phyloP scores from a whole-genome alignment of 345 rosid species.

The Barbarea vulgaris region DNA sequence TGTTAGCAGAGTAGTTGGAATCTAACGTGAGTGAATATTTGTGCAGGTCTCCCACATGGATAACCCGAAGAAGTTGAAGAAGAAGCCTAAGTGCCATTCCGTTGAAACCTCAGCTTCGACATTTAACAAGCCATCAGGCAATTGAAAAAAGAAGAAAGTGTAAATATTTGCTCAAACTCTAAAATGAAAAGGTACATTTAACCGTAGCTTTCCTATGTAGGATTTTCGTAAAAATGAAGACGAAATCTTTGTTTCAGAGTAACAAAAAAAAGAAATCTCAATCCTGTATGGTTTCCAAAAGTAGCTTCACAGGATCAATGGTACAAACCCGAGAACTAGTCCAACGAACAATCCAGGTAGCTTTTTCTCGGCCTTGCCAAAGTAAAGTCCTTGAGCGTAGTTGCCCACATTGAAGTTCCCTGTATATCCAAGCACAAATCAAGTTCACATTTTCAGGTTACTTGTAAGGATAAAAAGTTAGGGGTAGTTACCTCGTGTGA shows the following conservation, averaged over 20 bases:
- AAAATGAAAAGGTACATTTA: background rate
- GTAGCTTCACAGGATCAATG: conserved; percentile 14
- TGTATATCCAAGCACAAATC: conserved; percentile 17
- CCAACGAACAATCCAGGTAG: conserved; percentile 28
- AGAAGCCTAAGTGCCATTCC: conserved; percentile 28
- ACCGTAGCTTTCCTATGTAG: conserved; percentile 15
- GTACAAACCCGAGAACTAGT: conserved; percentile 31
- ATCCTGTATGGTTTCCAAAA: background rate
- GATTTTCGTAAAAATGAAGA: background rate
- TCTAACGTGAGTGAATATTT: conserved; percentile 3
- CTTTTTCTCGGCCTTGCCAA: conserved; percentile 39
- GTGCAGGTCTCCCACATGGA: conserved; percentile 63
- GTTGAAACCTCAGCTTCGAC: conserved; percentile 17
- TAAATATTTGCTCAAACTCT: conserved; percentile 6
- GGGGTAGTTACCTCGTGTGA: conserved; percentile 46
- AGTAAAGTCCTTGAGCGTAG: conserved; percentile 47
- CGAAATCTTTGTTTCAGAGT: conserved; percentile 13
- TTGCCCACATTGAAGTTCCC: conserved; percentile 55
- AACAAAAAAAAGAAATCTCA: background rate
- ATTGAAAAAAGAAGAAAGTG: conserved; percentile 22
- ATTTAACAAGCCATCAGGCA: conserved; percentile 17
- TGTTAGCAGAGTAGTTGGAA: background rate
- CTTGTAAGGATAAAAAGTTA: background rate
- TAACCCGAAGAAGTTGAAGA: conserved; percentile 49
- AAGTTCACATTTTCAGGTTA: background rate